Percentiles rank a stretch among this genome's conserved stretches.
phyloP scores from a whole-genome alignment of 31 red algal species.

The Odonthalia washingtoniensis region DNA sequence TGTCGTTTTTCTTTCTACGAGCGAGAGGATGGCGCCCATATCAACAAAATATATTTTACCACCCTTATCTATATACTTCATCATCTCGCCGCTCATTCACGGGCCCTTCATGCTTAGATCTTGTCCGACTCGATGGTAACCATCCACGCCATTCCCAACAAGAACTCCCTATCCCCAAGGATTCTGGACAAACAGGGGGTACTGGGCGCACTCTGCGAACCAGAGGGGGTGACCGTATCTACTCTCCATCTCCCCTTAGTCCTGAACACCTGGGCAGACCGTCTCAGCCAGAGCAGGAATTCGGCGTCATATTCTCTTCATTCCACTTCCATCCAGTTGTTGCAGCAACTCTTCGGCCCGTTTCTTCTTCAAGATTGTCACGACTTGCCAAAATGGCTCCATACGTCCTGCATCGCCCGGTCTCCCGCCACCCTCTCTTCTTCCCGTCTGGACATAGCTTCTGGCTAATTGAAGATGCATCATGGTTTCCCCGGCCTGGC shows the following conservation, averaged over 20 bases:
- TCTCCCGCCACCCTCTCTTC: no score
- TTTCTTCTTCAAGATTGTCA: no score
- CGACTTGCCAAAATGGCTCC: no score
- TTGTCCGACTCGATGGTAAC: constrained; percentile 4
- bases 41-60: constrained; percentile 8
- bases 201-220: background rate
- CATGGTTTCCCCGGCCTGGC: no score
- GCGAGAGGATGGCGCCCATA: constrained; percentile 7
- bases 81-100: background rate
- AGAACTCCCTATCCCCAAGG: background rate
- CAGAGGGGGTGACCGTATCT: background rate
- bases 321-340: no score
- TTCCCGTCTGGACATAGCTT: no score
- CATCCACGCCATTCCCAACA: background rate
- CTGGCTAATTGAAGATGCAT: no score
- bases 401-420: no score
- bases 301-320: no score
- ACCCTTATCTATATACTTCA: background rate
- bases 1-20: background rate
- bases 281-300: no score
- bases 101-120: background rate
- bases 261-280: no score
- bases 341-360: no score
- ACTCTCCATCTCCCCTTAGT: constrained; percentile 6
- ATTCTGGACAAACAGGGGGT: background rate